These are phyloP conservation scores for Paramecium tetraurelia DNA, from an alignment of 73 alveolate genomes.

Conservation along the genomic window DNA sequence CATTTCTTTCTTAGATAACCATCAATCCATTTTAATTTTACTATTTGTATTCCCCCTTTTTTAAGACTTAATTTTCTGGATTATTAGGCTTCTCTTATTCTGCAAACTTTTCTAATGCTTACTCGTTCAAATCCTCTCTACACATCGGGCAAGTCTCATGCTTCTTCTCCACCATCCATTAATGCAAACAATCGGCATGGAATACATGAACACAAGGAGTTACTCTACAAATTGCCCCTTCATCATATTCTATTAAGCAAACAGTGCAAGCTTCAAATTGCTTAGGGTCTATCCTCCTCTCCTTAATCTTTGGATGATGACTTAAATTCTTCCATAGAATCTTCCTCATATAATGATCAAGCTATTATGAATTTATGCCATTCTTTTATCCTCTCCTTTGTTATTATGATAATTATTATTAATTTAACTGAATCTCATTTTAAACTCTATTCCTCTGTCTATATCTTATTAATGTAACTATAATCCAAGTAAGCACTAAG, in stretches of 20 bases:
- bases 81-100: neutral
- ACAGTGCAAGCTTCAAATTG: conserved; percentile 11
- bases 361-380: neutral
- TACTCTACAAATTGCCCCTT: neutral
- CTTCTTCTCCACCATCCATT: conserved; percentile 1
- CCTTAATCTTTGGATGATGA: neutral
- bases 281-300: neutral
- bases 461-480: neutral
- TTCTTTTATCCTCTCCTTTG: neutral
- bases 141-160: conserved; percentile 35
- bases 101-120: neutral
- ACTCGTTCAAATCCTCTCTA: neutral
- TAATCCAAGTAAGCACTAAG: neutral
- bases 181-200: neutral
- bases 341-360: neutral
- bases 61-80: neutral
- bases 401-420: neutral
- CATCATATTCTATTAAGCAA: neutral
- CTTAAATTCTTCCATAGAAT: neutral
- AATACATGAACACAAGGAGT: conserved; percentile 34
- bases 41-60: neutral
- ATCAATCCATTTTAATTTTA: neutral
- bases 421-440: neutral
- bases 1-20: neutral
- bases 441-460: neutral